Evolutionary conservation across 441 rosid genomes (phyloP), one percentile per base, ranked within the genome.

Genomic region (Aleurites moluccanus): DNA sequence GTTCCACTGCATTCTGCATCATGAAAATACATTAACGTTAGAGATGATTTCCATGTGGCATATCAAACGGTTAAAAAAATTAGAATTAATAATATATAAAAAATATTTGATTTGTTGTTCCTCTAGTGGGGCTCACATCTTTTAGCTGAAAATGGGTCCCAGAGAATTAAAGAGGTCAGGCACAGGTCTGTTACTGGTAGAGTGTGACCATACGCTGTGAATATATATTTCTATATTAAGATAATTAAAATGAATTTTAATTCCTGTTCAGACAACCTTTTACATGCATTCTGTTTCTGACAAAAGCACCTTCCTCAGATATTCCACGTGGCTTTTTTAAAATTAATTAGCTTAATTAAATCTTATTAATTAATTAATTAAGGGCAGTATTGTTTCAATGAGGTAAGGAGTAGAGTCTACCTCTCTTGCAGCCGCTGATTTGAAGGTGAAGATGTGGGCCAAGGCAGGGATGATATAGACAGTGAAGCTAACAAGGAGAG

Each of bases 1-100:
- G 92, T 88, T 96, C 98, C 63, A 91, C 98, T 53, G 99, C 98
- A 80, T 95, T 95, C 99, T 95, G 93, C 82, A 81, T 61, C 79
- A 79, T 57, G 63, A 23, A 2, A 76, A 14, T 38, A 38, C 40
- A 6, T 38, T 38, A 21, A 1, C 2, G 60, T 56, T 25, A 56
- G n/a, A n/a, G 14, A n/a, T n/a, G 3, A 52, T 52, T 18, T 13
- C 1, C 50, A 2, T 15, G 44, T 40, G 44, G 52, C 52, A 47
- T 47, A 35, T 64, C 63, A 13, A 10, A 16, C 35, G 4, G 20
- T 59, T n/a, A n/a, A 10, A 7, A 13, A 30, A 74, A 53, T 59
- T 2, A 30, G 30, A 33, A 28, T 4, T 8, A 10, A 2, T 10
- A 18, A 44, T 2, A 38, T 4, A 35, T 35, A 6, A 5, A 3